phyloP scores from a whole-genome alignment of 2,329 filamentous ascomycete species.

The Exophiala alcalophila region DNA sequence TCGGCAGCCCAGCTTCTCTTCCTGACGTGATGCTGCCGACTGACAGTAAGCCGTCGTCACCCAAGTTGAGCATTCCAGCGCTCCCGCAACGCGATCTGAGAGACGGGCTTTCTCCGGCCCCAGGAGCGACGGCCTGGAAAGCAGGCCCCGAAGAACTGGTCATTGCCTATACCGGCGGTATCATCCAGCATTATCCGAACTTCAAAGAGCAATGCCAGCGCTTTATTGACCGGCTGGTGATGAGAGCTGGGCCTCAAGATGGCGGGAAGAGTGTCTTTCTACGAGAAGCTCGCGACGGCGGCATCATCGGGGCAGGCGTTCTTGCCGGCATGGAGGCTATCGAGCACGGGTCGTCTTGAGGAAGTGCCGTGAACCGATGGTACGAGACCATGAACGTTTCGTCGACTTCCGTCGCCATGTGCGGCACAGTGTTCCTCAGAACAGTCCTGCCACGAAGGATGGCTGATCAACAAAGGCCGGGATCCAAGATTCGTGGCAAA shows the following conservation, averaged over 20 bases:
- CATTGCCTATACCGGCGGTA: slow-evolving; percentile 76
- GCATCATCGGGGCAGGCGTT: slow-evolving; percentile 56
- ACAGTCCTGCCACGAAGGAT: too few species aligned
- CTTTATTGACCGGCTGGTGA: slow-evolving; percentile 60
- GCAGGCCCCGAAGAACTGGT: slow-evolving; percentile 59
- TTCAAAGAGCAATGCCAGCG: slow-evolving; percentile 67
- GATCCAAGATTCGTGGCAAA: slow-evolving; percentile 1
- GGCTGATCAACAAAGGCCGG: slow-evolving; percentile 2
- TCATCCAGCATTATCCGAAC: slow-evolving; percentile 74
- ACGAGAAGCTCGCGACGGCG: slow-evolving; percentile 52
- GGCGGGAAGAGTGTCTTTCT: slow-evolving; percentile 51
- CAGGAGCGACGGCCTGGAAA: slow-evolving; percentile 25
- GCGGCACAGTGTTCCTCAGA: background rate
- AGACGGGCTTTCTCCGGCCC: slow-evolving; percentile 27
- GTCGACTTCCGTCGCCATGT: background rate
- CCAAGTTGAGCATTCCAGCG: slow-evolving; percentile 15
- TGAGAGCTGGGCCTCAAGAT: slow-evolving; percentile 44
- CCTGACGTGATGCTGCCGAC: slow-evolving; percentile 16
- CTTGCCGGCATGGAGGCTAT: slow-evolving; percentile 47
- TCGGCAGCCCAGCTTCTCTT: slow-evolving; percentile 18
- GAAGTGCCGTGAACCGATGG: background rate
- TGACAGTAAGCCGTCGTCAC: slow-evolving; percentile 23
- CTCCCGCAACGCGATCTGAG: slow-evolving; percentile 10
- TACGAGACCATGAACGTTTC: too few species aligned
- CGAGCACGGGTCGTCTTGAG: slow-evolving; percentile 4